Evolutionary conservation across 1,284 basidiomycete species (phyloP).

Genomic region (Leucoagaricus sp.): DNA sequence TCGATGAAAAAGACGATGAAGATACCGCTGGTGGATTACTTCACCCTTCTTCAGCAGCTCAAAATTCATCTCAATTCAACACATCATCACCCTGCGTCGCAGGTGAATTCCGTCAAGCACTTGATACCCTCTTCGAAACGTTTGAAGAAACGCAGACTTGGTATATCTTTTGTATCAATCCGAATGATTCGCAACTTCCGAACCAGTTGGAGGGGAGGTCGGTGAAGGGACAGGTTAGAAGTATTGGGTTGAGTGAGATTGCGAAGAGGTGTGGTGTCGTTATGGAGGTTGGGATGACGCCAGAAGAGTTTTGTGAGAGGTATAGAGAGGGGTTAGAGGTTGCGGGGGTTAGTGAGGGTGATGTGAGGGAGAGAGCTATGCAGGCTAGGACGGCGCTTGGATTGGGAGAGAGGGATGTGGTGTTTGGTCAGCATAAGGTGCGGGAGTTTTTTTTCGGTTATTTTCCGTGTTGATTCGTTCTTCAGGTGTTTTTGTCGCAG

Average conservation of each 20-base stretch:
- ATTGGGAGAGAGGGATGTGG: conserved; percentile 75
- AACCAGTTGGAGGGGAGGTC: conserved; percentile 92
- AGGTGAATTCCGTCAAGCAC: conserved; percentile 83
- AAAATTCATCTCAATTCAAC: conserved; percentile 18
- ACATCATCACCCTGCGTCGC: conserved; percentile 68
- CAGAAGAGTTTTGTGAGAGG: conserved; percentile 85
- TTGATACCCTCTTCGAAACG: conserved; percentile 87
- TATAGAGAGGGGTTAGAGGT: conserved; percentile 65
- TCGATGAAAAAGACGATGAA: conserved; percentile 53
- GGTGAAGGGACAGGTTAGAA: conserved; percentile 90
- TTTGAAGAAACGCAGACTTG: conserved; percentile 90
- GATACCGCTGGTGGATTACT: conserved; percentile 39
- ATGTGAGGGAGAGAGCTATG: conserved; percentile 53
- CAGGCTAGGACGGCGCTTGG: conserved; percentile 65
- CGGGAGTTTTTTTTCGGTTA: conserved; percentile 21
- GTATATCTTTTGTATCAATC: conserved; percentile 92
- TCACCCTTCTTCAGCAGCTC: conserved; percentile 21
- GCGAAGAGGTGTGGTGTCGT: conserved; percentile 65
- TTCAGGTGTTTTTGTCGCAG: conserved; percentile 89
- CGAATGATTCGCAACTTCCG: conserved; percentile 93
- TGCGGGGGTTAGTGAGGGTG: conserved; percentile 52
- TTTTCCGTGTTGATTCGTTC: background rate
- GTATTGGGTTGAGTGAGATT: conserved; percentile 80
- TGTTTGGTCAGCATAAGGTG: conserved; percentile 82
- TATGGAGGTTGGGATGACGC: conserved; percentile 87